Evolutionary conservation across 75 land plant species (phyloP).

Genomic region (Azolla pinnata): DNA sequence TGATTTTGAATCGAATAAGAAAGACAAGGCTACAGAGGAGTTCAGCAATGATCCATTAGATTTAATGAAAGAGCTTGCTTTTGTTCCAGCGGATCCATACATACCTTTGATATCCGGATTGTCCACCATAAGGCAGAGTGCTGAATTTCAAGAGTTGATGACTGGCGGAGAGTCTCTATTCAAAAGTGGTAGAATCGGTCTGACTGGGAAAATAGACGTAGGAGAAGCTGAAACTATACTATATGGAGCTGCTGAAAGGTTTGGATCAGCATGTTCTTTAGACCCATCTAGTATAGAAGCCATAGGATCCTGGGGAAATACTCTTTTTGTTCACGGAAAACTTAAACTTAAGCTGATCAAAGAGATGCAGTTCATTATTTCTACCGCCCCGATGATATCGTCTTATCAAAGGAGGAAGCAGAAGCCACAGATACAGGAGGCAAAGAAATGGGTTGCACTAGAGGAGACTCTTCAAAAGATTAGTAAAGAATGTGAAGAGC

Average conservation of each 20-base stretch:
- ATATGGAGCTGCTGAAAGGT: conserved; percentile 45
- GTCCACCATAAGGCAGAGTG: conserved; percentile 3
- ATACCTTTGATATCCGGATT: neutral
- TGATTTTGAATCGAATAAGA: too few relatives aligned
- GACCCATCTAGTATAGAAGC: conserved; percentile 79
- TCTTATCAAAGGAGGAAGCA: conserved; percentile 9
- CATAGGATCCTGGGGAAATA: conserved; percentile 74
- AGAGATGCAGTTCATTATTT: conserved; percentile 36
- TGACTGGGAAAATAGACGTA: conserved; percentile 34
- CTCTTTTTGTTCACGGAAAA: conserved; percentile 84
- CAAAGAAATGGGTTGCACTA: conserved; percentile 6
- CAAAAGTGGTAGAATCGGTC: conserved; percentile 46
- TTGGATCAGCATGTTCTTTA: conserved; percentile 46
- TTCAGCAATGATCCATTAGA: too few relatives aligned
- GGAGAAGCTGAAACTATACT: conserved; percentile 46
- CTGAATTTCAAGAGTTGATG: conserved; percentile 37
- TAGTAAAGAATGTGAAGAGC: conserved; percentile 84
- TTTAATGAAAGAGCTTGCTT: neutral
- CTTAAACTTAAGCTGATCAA: conserved; percentile 76
- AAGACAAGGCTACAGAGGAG: too few relatives aligned
- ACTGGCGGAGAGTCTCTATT: conserved; percentile 46
- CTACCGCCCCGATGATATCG: conserved; percentile 23
- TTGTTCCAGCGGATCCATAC: neutral
- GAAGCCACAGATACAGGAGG: conserved; percentile 7
- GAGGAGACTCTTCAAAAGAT: conserved; percentile 40